Base-by-base conservation (phyloP, 1,284 basidiomycete species). In the Thecaphora thlaspeos region DNA sequence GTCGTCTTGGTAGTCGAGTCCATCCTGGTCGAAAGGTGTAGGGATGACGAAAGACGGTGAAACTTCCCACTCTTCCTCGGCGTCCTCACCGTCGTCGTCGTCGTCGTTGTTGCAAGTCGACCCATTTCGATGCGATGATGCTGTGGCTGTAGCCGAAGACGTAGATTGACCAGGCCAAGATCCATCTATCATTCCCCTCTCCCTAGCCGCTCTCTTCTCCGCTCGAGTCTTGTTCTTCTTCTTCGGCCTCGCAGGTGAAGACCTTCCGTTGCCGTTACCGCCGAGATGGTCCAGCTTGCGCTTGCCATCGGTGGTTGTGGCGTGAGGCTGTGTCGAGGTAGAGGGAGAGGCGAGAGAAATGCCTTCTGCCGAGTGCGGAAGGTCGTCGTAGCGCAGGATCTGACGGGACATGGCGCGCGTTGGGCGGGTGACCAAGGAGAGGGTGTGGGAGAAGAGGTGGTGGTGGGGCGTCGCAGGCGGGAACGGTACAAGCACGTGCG, bases 101-200 rank as follows among this genome's bases (percentile, higher is more conserved):
- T 14, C 4, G 17, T 43, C 47, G 55, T 18, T 62, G 58, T 43
- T 62, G 57, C 60, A 55, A 62, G 2, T 18, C 21, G 8, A 30
- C 28, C n/a, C n/a, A n/a, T n/a, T n/a, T n/a, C n/a, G n/a, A n/a
- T n/a, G n/a, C n/a, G n/a, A n/a, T n/a, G n/a, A n/a, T n/a, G n/a
- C n/a, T n/a, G n/a, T n/a, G n/a, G n/a, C n/a, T n/a, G n/a, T n/a
- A n/a, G n/a, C n/a, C n/a, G n/a, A n/a, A n/a, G n/a, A n/a, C n/a
- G n/a, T n/a, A n/a, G 26, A 28, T 28, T 11, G 26, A 28, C 32
- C 32, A 14, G 32, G 32, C 32, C 32, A 34, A 17, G 32, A 11
- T 4, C 32, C 32, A 14, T 34, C 32, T 4, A 4, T 4, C 15
- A 11, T 34, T 34, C 32, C 32, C 32, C 32, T 34, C 32, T 34